These are phyloP conservation scores for Lasiodiplodia citricola DNA, from an alignment of 2,329 filamentous ascomycete genomes.

Conservation along the genomic window DNA sequence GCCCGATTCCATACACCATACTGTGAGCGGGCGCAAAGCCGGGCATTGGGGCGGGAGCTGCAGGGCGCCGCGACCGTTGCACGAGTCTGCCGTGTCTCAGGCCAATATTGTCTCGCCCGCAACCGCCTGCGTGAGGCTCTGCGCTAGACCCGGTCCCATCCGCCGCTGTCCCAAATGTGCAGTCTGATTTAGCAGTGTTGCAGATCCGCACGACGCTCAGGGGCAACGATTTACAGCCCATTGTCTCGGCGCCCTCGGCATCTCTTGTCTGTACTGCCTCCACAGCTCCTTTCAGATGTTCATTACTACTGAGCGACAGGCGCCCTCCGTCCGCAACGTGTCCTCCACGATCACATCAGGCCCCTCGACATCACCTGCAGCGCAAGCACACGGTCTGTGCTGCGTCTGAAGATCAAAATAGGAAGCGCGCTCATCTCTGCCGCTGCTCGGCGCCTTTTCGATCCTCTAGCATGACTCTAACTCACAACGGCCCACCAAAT, in stretches of 20 bases:
- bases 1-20: neutral
- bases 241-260: neutral
- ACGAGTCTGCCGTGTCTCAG: neutral
- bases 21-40: no score
- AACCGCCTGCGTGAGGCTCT: neutral
- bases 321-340: neutral
- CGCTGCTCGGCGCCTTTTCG: neutral
- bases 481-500: neutral
- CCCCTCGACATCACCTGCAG: neutral
- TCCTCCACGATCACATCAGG: neutral
- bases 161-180: neutral
- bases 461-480: neutral
- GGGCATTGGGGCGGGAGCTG: no score
- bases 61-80: neutral
- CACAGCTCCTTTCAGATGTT: neutral
- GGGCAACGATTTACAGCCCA: neutral
- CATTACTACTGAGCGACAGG: neutral
- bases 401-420: slow-evolving; percentile 2
- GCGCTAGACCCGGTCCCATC: neutral
- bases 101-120: neutral
- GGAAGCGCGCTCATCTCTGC: neutral
- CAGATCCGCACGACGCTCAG: neutral
- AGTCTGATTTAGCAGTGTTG: neutral
- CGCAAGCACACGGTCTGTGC: neutral
- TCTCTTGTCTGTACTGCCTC: neutral